A percentile compares a stretch with the other conserved stretches of the same genome.
phyloP scores from a whole-genome alignment of 1,284 basidiomycete genomes.

The Tilletiopsis washingtonensis region DNA sequence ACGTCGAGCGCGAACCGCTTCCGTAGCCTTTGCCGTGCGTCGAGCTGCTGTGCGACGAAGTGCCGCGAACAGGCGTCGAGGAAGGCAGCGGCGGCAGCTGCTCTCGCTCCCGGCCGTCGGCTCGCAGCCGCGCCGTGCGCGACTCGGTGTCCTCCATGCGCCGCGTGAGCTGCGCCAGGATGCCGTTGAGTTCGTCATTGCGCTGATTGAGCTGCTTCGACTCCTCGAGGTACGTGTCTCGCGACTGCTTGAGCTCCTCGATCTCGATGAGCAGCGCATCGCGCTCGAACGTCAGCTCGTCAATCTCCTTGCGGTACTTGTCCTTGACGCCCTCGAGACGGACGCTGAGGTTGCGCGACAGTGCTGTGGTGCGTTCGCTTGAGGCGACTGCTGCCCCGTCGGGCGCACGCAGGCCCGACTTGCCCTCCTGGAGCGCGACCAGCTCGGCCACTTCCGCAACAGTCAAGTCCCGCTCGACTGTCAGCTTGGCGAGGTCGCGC shows the following conservation, averaged over 20 bases:
- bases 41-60: too few species aligned
- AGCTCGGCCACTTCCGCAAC: conserved; percentile 90
- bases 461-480: conserved; percentile 79
- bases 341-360: conserved; percentile 68
- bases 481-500: conserved; percentile 74
- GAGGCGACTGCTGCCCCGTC: too few species aligned
- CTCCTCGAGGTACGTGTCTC: conserved; percentile 82
- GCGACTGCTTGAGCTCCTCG: conserved; percentile 72
- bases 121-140: neutral
- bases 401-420: neutral
- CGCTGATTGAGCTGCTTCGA: conserved; percentile 78
- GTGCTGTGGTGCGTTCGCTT: neutral
- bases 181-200: conserved; percentile 82
- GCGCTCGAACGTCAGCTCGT: conserved; percentile 71
- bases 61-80: too few species aligned
- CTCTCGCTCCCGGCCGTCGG: conserved; percentile 7
- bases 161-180: conserved; percentile 58
- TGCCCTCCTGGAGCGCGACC: conserved; percentile 58
- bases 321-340: conserved; percentile 83
- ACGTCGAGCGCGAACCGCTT: too few species aligned
- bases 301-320: conserved; percentile 77
- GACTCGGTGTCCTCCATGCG: conserved; percentile 20
- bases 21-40: too few species aligned
- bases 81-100: neutral
- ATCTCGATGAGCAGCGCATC: conserved; percentile 75